Conservation (phyloP, 108 stramenopile species). For the Cylindrotheca closterium region DNA sequence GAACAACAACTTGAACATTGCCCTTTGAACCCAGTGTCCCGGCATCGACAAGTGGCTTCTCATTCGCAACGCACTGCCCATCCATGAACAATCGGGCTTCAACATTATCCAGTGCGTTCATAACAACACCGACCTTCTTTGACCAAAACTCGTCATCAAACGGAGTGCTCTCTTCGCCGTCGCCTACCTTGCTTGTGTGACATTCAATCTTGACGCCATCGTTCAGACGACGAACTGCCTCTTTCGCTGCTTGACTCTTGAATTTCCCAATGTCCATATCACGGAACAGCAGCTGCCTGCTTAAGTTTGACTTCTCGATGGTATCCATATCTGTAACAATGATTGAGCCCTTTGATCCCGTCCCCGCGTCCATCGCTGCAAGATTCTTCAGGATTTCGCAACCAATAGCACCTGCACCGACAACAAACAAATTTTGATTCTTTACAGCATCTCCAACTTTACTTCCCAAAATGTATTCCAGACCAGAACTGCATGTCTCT, state of each 20-base stretch:
- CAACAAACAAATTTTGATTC: constrained; percentile 81
- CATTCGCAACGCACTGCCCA: constrained; percentile 70
- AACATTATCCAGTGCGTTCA: constrained; percentile 98
- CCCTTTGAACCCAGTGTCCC: constrained; percentile 89
- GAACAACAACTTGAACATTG: constrained; percentile 89
- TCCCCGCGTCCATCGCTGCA: constrained; percentile 86
- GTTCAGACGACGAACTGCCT: constrained; percentile 60
- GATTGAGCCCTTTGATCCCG: constrained; percentile 48
- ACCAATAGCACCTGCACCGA: constrained; percentile 99
- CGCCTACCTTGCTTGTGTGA: constrained; percentile 84
- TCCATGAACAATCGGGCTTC: constrained; percentile 92
- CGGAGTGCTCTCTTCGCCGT: constrained; percentile 50
- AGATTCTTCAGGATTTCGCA: constrained; percentile 98
- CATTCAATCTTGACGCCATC: constrained; percentile 60
- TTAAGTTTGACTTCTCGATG: constrained; percentile 98
- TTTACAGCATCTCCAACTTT: constrained; percentile 38
- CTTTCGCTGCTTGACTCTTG: constrained; percentile 79
- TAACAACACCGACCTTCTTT: constrained; percentile 79
- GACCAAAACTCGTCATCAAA: constrained; percentile 87
- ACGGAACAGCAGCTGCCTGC: constrained; percentile 95
- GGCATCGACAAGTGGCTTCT: constrained; percentile 75
- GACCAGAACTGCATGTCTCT: constrained; percentile 20
- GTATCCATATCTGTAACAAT: constrained; percentile 98
- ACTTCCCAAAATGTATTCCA: constrained; percentile 64
- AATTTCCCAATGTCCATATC: constrained; percentile 83